These are phyloP conservation scores for Echeveria elegans DNA, from an alignment of 164 flowering plant species.

Conservation along the genomic window DNA sequence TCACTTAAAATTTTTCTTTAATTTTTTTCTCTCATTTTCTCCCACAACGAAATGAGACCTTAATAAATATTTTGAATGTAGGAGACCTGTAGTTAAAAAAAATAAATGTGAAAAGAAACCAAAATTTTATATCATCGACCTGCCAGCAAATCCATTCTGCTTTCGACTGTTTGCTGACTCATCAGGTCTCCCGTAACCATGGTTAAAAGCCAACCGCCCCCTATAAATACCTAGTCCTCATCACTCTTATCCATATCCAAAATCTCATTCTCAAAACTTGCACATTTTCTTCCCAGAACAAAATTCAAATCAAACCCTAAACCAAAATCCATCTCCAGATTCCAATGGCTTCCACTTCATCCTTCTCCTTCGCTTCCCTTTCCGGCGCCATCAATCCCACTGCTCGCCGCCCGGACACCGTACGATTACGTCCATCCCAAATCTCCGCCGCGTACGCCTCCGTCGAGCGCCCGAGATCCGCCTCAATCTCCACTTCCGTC, in stretches of 20 bases:
- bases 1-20: too few relatives aligned
- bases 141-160: not conserved
- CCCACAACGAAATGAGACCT: too few relatives aligned
- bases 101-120: too few relatives aligned
- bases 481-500: constrained; percentile 15
- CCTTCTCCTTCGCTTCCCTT: not conserved
- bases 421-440: too few relatives aligned
- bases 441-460: constrained; percentile 14
- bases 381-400: not conserved
- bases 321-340: too few relatives aligned
- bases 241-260: not conserved
- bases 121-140: not conserved
- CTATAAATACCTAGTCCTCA: not conserved
- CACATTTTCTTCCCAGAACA: not conserved
- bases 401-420: not conserved
- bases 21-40: too few relatives aligned
- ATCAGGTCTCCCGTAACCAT: not conserved
- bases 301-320: not conserved
- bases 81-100: too few relatives aligned
- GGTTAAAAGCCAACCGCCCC: not conserved
- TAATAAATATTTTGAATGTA: too few relatives aligned
- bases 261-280: not conserved
- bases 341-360: not conserved
- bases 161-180: not conserved
- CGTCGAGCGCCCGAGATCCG: not conserved